Conservation (phyloP, 2,329 filamentous ascomycete genomes). For the Talaromyces amestolkiae region DNA sequence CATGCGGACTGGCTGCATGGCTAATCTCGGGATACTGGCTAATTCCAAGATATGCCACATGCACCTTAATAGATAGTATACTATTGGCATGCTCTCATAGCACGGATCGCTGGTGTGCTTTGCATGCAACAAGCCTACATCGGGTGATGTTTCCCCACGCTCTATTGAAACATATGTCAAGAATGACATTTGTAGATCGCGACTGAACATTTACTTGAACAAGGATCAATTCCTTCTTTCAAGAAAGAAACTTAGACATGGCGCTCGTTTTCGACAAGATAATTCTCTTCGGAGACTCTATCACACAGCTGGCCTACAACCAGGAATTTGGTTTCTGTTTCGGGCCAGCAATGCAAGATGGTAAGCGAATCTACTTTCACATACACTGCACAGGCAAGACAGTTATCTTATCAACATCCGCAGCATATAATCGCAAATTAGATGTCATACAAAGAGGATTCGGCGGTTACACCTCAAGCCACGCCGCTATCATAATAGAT, state of each 20-base stretch:
- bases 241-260: neutral
- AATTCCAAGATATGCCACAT: neutral
- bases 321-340: constrained; percentile 9
- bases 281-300: constrained; percentile 11
- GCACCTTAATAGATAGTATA: neutral
- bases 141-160: too few relatives aligned
- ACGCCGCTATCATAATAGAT: constrained; percentile 6
- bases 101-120: neutral
- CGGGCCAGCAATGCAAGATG: constrained; percentile 11
- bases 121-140: neutral
- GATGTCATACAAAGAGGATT: constrained; percentile 11
- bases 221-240: too few relatives aligned
- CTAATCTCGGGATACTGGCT: neutral
- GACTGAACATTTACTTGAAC: too few relatives aligned
- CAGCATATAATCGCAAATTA: constrained; percentile 4
- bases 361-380: neutral
- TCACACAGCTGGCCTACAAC: constrained; percentile 8
- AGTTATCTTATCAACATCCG: neutral
- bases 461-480: constrained; percentile 6
- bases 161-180: too few relatives aligned
- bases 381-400: too few relatives aligned
- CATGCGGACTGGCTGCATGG: neutral
- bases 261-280: constrained; percentile 4
- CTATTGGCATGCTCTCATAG: too few relatives aligned
- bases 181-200: too few relatives aligned